Percentiles rank a stretch among this genome's conserved stretches.
Conservation (phyloP, 2,329 filamentous ascomycete species). For the Penicillium sp. region DNA sequence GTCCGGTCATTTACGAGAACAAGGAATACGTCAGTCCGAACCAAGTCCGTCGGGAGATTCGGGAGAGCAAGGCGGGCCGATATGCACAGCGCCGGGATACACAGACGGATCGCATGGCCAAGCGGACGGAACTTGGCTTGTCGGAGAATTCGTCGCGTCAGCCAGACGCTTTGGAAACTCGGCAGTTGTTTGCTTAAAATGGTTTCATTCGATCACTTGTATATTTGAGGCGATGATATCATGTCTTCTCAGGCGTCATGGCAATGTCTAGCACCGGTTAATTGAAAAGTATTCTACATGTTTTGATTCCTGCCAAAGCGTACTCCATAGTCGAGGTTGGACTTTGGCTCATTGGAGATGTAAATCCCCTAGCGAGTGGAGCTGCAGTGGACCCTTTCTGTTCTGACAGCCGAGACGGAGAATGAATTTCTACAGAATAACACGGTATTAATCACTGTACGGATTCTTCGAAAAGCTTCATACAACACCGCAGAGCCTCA, state of each 20-base stretch:
- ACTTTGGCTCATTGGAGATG: too few species aligned
- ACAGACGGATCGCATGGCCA: conserved; percentile 63
- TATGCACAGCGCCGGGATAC: conserved; percentile 74
- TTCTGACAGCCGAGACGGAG: too few species aligned
- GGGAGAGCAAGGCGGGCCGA: conserved; percentile 66
- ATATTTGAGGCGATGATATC: conserved; percentile 33
- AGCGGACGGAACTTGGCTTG: conserved; percentile 71
- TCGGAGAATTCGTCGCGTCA: conserved; percentile 56
- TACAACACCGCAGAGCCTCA: conserved; percentile 17
- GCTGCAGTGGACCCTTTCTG: too few species aligned
- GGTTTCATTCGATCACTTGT: conserved; percentile 27
- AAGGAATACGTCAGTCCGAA: conserved; percentile 96
- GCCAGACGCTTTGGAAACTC: conserved; percentile 67
- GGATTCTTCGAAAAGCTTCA: conserved; percentile 16
- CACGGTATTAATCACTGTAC: conserved; percentile 9
- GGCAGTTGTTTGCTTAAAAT: conserved; percentile 60
- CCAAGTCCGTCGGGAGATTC: conserved; percentile 78
- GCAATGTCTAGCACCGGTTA: conserved; percentile 22
- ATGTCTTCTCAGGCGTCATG: conserved; percentile 34
- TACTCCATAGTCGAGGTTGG: too few species aligned
- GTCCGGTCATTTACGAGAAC: conserved; percentile 96
- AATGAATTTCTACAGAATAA: too few species aligned
- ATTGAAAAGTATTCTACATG: conserved; percentile 15
- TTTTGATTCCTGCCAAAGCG: too few species aligned
- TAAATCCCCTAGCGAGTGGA: neutral